Base-by-base conservation (phyloP, 2,329 filamentous ascomycete species). In the Cercospora canescens region DNA sequence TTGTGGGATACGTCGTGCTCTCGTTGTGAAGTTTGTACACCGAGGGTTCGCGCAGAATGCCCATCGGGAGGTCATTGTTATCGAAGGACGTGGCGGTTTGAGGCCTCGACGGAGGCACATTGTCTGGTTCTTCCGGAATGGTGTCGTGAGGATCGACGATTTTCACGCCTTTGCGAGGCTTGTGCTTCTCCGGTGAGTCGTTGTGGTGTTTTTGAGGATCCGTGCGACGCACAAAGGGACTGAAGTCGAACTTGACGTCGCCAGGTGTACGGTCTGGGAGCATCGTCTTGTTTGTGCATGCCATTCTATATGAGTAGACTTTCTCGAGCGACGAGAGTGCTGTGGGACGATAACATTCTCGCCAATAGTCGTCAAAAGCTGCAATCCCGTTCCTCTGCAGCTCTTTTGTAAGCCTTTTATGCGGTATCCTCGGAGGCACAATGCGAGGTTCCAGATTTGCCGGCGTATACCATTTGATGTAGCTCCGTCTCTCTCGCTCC, bases 291-390 rank as follows among this genome's bases (percentile, higher is more conserved):
- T 92, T 95, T 0, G 92, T 94, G 48, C 61, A 39, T 75, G 94
- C 96, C 86, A 98, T 92, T 76, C 92, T 93, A 79, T 91, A 97
- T 0, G 93, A 88, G 76, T 97, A 97, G 77, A 97, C 91, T 76
- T 97, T 99, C 14, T 89, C 86, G 71, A 98, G 93, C 0, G 93
- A 95, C 0, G 95, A 97, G 1, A 98, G 81, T 0, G 91, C 92
- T 7, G 92, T 85, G 0, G 95, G 95, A 14, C 94, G 89, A 76
- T 99, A 99, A 78, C 97, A 98, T 77, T 99, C 95, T 7, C 95
- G 84, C 95, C 95, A 99, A 79, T 97, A 99, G 78, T 98, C 93
- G 75, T 98, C 94, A 67, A 92, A 93, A 66, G 86, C 88, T 3
- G 84, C 81, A 3, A 91, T 79, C 66, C 75, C 41, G 71, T 70